These are phyloP conservation scores for Clohesyomyces aquaticus DNA, from an alignment of 495 filamentous ascomycete species.

Conservation along the genomic window DNA sequence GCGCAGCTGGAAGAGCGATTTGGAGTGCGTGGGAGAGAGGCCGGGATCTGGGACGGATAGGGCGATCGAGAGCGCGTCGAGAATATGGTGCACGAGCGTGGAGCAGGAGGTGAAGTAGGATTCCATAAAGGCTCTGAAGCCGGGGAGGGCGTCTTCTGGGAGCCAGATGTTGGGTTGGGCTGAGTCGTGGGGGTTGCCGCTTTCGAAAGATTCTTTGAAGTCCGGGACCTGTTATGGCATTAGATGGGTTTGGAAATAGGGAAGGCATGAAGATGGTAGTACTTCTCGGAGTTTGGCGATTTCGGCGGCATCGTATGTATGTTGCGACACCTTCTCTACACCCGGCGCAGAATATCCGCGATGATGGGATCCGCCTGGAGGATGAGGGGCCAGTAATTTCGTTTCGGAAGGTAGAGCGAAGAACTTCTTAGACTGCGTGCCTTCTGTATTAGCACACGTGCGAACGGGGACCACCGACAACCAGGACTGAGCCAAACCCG, in stretches of 20 bases:
- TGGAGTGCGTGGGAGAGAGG: constrained; percentile 30
- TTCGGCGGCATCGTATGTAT: constrained; percentile 56
- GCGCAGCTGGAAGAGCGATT: constrained; percentile 39
- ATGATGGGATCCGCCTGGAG: constrained; percentile 59
- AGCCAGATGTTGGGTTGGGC: constrained; percentile 69
- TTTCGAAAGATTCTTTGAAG: constrained; percentile 68
- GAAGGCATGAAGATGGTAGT: too few relatives aligned
- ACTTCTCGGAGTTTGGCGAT: constrained; percentile 49
- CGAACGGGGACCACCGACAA: too few relatives aligned
- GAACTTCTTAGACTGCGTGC: constrained; percentile 39
- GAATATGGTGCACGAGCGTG: constrained; percentile 32
- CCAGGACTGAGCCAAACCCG: too few relatives aligned
- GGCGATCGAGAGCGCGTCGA: constrained; percentile 31
- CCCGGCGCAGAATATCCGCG: constrained; percentile 69
- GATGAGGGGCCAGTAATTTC: constrained; percentile 64
- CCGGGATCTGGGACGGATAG: constrained; percentile 30
- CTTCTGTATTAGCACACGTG: too few relatives aligned
- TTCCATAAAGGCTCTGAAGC: constrained; percentile 64
- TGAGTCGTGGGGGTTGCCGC: constrained; percentile 60
- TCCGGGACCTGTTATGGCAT: constrained; percentile 39
- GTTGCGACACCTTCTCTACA: constrained; percentile 67
- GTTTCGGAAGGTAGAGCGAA: constrained; percentile 53
- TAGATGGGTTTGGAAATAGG: too few relatives aligned
- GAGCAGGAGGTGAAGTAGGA: constrained; percentile 52
- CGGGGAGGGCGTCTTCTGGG: constrained; percentile 60